Conservation (phyloP, 331 rosid species). For the Pyracantha coccinea region DNA sequence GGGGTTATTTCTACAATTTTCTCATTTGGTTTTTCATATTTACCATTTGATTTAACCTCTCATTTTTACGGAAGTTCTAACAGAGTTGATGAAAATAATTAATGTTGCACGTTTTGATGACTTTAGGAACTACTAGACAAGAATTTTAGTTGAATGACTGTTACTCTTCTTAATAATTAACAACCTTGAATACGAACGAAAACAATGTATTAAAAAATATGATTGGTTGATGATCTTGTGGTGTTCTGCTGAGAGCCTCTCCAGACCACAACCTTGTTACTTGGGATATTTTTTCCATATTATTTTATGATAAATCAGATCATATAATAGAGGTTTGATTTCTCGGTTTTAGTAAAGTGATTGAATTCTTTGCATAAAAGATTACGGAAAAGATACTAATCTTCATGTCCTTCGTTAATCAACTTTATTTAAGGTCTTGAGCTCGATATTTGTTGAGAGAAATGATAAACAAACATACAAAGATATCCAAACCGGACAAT, state of each 20-base stretch:
- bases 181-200: constrained; percentile 3
- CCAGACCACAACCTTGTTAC: constrained; percentile 49
- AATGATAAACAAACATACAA: constrained; percentile 6
- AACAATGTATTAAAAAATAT: constrained; percentile 1
- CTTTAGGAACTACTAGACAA: too few relatives aligned
- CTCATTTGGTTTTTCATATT: too few relatives aligned
- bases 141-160: too few relatives aligned
- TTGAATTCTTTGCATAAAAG: constrained; percentile 5
- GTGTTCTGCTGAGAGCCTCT: constrained; percentile 12
- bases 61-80: too few relatives aligned
- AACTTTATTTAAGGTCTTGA: background rate
- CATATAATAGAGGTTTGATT: background rate
- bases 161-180: background rate
- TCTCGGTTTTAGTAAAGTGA: constrained; percentile 9
- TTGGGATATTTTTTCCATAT: constrained; percentile 13
- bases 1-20: too few relatives aligned
- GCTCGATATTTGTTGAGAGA: constrained; percentile 7
- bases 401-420: background rate
- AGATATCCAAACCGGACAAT: background rate
- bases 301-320: background rate
- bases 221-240: constrained; percentile 21
- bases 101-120: too few relatives aligned
- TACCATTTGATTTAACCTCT: too few relatives aligned
- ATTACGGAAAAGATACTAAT: background rate
- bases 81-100: too few relatives aligned